Percentiles rank a stretch among this genome's conserved stretches.
Conservation (phyloP, 2,329 filamentous ascomycete species). For the Xylaria sp. region DNA sequence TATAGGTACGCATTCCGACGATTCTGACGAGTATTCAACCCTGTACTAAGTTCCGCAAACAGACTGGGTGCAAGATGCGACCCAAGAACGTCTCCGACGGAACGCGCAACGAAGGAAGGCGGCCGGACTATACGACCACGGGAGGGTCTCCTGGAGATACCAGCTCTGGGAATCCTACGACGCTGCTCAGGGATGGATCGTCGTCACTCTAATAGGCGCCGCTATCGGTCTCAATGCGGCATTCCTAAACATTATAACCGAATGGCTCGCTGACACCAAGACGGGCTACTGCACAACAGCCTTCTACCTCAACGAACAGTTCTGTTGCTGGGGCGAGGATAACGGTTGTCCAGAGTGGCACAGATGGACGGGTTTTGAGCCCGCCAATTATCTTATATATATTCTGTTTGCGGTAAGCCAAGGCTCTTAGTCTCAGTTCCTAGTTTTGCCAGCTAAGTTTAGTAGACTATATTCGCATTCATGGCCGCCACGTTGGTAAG, state of each 20-base stretch:
- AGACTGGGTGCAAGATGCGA: slow-evolving; percentile 99
- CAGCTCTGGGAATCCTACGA: slow-evolving; percentile 89
- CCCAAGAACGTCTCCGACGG: slow-evolving; percentile 85
- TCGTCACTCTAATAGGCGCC: slow-evolving; percentile 91
- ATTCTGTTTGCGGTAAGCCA: slow-evolving; percentile 79
- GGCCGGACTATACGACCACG: slow-evolving; percentile 76
- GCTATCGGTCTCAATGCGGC: slow-evolving; percentile 94
- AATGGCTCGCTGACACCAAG: slow-evolving; percentile 97
- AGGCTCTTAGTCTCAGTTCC: not conserved
- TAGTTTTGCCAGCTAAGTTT: slow-evolving; percentile 31
- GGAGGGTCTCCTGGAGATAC: slow-evolving; percentile 79
- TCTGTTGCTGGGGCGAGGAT: slow-evolving; percentile 98
- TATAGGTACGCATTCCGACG: slow-evolving; percentile 67
- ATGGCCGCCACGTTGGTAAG: slow-evolving; percentile 87
- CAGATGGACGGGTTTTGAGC: slow-evolving; percentile 81
- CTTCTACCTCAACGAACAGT: slow-evolving; percentile 96
- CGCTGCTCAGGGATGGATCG: slow-evolving; percentile 97
- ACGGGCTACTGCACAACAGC: slow-evolving; percentile 93
- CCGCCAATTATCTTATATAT: slow-evolving; percentile 88
- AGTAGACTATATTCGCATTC: slow-evolving; percentile 79
- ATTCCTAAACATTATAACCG: slow-evolving; percentile 92
- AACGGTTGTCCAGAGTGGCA: slow-evolving; percentile 91
- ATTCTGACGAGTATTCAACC: slow-evolving; percentile 19
- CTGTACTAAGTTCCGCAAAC: slow-evolving; percentile 52
- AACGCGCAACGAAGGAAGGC: slow-evolving; percentile 78